Conservation (phyloP, 2,329 filamentous ascomycete genomes). For the Arthrinium phaeospermum region DNA sequence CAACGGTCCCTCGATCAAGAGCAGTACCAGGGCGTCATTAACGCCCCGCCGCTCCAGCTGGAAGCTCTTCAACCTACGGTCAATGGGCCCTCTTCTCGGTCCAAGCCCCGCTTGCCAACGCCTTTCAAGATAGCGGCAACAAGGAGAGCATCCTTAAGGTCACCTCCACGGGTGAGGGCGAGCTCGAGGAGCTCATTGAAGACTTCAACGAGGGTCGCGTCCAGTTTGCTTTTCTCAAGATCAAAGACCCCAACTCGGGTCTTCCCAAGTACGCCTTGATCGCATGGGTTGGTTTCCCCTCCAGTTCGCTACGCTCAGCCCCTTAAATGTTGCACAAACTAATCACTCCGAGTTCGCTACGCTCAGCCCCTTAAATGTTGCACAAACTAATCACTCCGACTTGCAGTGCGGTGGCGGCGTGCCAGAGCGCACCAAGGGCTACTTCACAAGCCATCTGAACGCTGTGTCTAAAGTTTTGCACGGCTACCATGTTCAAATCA, state of each 20-base stretch:
- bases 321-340: constrained; percentile 19
- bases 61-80: constrained; percentile 77
- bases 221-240: constrained; percentile 95
- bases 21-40: constrained; percentile 70
- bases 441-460: constrained; percentile 93
- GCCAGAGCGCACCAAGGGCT: constrained; percentile 97
- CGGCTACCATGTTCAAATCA: constrained; percentile 97
- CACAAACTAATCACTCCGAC: not conserved
- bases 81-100: constrained; percentile 97
- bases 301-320: constrained; percentile 10
- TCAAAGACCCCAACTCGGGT: constrained; percentile 90
- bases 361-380: constrained; percentile 18
- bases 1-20: constrained; percentile 84
- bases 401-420: constrained; percentile 87
- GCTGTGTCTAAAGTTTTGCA: constrained; percentile 92
- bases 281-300: constrained; percentile 68
- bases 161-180: constrained; percentile 90
- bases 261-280: constrained; percentile 93
- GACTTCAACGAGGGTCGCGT: constrained; percentile 97
- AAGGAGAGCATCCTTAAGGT: constrained; percentile 98
- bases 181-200: constrained; percentile 86
- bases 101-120: constrained; percentile 87
- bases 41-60: constrained; percentile 55
- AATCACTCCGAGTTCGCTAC: not conserved
- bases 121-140: constrained; percentile 82